phyloP scores from a whole-genome alignment of 306 rosid species.

The Gastrolobium bilobum region DNA sequence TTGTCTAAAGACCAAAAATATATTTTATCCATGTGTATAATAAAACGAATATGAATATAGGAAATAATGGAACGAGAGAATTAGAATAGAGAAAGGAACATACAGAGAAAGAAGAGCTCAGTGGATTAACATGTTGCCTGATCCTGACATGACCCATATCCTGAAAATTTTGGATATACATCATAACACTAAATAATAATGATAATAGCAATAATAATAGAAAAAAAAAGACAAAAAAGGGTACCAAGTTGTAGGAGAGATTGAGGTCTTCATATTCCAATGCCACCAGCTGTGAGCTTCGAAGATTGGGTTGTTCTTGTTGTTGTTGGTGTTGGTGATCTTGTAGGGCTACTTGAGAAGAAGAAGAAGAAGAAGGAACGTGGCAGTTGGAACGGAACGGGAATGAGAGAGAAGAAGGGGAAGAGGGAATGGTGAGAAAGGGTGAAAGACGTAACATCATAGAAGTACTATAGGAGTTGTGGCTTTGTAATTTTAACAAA shows the following conservation, averaged over 20 bases:
- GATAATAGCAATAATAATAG: not conserved
- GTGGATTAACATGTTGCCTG: conserved; percentile 96
- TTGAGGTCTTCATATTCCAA: conserved; percentile 87
- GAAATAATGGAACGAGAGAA: conserved; percentile 14
- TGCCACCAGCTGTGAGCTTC: conserved; percentile 80
- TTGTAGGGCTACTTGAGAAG: conserved; percentile 3
- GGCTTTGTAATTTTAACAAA: not conserved
- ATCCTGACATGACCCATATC: conserved; percentile 83
- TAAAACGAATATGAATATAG: not conserved
- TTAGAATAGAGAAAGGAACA: conserved; percentile 44
- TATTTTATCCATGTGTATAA: too few relatives aligned
- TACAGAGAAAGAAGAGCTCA: conserved; percentile 81
- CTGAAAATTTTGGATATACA: conserved; percentile 55
- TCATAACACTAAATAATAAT: not conserved
- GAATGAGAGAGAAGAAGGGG: conserved; percentile 13
- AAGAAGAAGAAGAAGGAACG: conserved; percentile 34
- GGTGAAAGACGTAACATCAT: conserved; percentile 31
- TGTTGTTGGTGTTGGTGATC: conserved; percentile 6
- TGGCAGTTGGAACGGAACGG: conserved; percentile 38
- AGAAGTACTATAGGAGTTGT: not conserved
- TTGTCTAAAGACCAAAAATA: not conserved
- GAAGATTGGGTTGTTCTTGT: conserved; percentile 19
- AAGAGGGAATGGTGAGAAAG: not conserved
- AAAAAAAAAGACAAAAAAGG: not conserved
- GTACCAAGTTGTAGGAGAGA: conserved; percentile 65